phyloP scores from a whole-genome alignment of 768 basidiomycete genomes.

The Suillus placidus region DNA sequence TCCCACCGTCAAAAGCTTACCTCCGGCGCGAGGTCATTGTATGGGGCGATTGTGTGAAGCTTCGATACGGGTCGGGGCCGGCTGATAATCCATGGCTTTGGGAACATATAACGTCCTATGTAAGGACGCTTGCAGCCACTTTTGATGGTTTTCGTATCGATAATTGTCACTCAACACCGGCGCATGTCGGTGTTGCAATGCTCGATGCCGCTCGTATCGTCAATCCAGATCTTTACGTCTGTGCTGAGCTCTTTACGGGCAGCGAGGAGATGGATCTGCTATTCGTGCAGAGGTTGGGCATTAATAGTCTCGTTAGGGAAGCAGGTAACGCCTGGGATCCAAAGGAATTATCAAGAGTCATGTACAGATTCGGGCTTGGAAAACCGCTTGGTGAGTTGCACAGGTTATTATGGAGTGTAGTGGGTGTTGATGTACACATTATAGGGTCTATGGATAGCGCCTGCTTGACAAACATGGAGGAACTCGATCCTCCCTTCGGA shows the following conservation, averaged over 20 bases:
- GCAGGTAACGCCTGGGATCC: constrained; percentile 90
- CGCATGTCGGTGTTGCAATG: constrained; percentile 94
- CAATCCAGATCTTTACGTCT: constrained; percentile 93
- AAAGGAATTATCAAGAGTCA: constrained; percentile 85
- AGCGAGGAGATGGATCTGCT: constrained; percentile 90
- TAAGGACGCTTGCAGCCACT: constrained; percentile 71
- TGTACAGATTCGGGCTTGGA: constrained; percentile 89
- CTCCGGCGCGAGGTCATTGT: constrained; percentile 94
- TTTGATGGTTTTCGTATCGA: constrained; percentile 99
- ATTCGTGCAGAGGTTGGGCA: constrained; percentile 89
- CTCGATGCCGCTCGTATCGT: constrained; percentile 88
- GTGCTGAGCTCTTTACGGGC: constrained; percentile 96
- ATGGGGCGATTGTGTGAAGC: constrained; percentile 98
- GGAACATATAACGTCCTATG: constrained; percentile 87
- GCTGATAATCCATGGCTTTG: constrained; percentile 93
- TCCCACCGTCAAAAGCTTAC: constrained; percentile 91
- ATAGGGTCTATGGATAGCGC: constrained; percentile 91
- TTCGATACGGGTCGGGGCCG: constrained; percentile 85
- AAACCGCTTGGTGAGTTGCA: constrained; percentile 80
- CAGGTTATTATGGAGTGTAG: not conserved
- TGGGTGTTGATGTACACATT: not conserved
- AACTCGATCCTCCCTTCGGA: constrained; percentile 80
- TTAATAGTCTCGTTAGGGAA: constrained; percentile 94
- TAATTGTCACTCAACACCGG: constrained; percentile 97
- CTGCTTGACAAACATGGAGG: constrained; percentile 76